These are phyloP conservation scores for Colletotrichum viniferum DNA, from an alignment of 2,329 filamentous ascomycete species.

Conservation along the genomic window DNA sequence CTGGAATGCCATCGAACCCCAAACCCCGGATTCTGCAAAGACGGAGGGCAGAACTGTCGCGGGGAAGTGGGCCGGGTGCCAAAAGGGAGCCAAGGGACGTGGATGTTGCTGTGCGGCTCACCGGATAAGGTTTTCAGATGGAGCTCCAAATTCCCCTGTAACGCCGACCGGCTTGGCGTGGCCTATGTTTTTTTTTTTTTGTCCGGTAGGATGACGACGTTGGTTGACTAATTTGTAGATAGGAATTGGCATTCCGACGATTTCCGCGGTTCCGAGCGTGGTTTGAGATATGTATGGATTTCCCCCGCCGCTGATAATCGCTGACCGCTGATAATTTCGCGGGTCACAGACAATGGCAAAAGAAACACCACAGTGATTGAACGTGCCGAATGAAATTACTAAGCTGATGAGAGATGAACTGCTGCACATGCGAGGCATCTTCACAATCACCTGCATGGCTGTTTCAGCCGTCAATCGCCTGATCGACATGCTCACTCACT, in stretches of 20 bases:
- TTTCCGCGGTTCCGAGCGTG: not conserved
- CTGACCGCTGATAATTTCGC: not conserved
- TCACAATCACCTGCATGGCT: not conserved
- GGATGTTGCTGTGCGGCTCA: not conserved
- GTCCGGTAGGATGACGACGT: not conserved
- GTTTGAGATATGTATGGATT: not conserved
- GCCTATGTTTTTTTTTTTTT: accelerated
- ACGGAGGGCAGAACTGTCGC: not conserved
- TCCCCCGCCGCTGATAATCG: not conserved
- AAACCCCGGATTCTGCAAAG: not conserved
- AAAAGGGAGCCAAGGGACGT: not conserved
- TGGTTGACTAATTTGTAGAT: not conserved
- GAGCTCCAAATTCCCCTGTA: not conserved
- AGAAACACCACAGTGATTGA: not conserved
- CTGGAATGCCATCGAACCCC: not conserved
- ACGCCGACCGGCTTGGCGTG: not conserved
- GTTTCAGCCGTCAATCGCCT: not conserved
- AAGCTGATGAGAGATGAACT: not conserved
- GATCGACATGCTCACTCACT: not conserved
- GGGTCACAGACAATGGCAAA: not conserved
- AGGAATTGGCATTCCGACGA: not conserved
- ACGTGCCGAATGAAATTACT: not conserved
- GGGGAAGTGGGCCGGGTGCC: not conserved
- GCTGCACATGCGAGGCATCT: not conserved
- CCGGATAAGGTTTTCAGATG: conserved; percentile 2